These are phyloP conservation scores for Pseudonitzschia delicatissima DNA, from an alignment of 108 stramenopile genomes.

Conservation along the genomic window DNA sequence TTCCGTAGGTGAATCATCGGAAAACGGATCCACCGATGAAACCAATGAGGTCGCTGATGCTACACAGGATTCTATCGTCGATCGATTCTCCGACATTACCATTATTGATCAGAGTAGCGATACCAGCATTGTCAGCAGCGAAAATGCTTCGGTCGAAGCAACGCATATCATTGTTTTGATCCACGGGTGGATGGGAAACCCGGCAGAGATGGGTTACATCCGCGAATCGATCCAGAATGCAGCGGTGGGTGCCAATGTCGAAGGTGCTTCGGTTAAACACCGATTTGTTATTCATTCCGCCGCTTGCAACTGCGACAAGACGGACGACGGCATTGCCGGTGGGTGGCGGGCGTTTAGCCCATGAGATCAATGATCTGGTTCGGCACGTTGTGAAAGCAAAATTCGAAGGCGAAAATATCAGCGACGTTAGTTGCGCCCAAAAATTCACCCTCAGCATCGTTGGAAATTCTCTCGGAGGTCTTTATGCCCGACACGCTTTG, in stretches of 20 bases:
- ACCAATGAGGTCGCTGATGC: not conserved
- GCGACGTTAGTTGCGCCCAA: not conserved
- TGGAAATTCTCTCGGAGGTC: conserved; percentile 79
- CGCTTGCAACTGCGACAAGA: conserved; percentile 54
- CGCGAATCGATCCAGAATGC: conserved; percentile 28
- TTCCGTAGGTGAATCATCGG: too few relatives aligned
- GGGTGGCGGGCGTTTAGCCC: conserved; percentile 59
- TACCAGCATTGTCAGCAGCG: not conserved
- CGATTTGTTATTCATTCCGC: conserved; percentile 62
- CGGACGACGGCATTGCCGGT: conserved; percentile 70
- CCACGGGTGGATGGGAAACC: conserved; percentile 84
- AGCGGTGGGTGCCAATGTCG: not conserved
- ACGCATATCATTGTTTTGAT: conserved; percentile 72
- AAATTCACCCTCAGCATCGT: conserved; percentile 52
- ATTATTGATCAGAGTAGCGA: conserved; percentile 1
- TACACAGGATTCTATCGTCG: not conserved
- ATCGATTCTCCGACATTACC: not conserved
- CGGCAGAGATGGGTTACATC: conserved; percentile 70
- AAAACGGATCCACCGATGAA: too few relatives aligned
- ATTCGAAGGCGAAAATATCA: conserved; percentile 10
- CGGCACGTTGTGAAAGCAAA: not conserved
- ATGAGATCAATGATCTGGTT: conserved; percentile 60
- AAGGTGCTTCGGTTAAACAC: not conserved
- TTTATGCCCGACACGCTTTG: conserved; percentile 73
- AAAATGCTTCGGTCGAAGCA: not conserved